These are phyloP conservation scores for Naganishia randhawae DNA, from an alignment of 768 basidiomycete genomes.

Conservation along the genomic window DNA sequence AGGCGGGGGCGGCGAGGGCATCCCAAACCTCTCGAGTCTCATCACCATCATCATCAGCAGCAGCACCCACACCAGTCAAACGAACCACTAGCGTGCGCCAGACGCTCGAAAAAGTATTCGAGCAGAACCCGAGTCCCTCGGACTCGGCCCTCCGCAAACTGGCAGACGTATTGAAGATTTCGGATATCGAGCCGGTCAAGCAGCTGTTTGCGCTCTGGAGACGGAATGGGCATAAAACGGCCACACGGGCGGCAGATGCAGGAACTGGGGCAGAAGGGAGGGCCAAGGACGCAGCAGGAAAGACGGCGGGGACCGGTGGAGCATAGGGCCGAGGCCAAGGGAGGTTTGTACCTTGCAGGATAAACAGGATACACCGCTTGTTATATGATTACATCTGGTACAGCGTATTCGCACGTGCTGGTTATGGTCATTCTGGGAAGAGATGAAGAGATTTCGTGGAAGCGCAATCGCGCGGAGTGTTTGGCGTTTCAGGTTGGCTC, in stretches of 20 bases:
- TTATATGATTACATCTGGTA: no score
- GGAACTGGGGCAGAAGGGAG: not conserved
- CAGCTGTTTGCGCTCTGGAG: conserved; percentile 15
- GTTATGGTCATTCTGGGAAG: no score
- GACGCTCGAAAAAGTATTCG: conserved; percentile 17
- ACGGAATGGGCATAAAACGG: conserved; percentile 4
- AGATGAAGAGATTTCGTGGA: no score
- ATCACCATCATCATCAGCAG: not conserved
- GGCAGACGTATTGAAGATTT: conserved; percentile 3
- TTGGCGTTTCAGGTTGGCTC: conserved; percentile 13
- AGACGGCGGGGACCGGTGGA: no score
- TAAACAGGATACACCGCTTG: no score
- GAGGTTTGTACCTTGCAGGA: no score
- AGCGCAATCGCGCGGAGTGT: not conserved
- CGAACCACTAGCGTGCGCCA: not conserved
- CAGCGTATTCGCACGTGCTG: no score
- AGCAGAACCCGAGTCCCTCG: conserved; percentile 15
- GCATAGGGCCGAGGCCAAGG: no score
- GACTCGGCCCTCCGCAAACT: not conserved
- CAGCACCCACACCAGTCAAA: not conserved
- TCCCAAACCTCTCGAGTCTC: not conserved
- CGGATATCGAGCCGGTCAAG: conserved; percentile 18
- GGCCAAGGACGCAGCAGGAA: no score
- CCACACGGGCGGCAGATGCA: not conserved
- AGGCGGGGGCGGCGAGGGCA: not conserved